Conservation (phyloP, 2,329 filamentous ascomycete genomes). For the Apiospora arundinis region DNA sequence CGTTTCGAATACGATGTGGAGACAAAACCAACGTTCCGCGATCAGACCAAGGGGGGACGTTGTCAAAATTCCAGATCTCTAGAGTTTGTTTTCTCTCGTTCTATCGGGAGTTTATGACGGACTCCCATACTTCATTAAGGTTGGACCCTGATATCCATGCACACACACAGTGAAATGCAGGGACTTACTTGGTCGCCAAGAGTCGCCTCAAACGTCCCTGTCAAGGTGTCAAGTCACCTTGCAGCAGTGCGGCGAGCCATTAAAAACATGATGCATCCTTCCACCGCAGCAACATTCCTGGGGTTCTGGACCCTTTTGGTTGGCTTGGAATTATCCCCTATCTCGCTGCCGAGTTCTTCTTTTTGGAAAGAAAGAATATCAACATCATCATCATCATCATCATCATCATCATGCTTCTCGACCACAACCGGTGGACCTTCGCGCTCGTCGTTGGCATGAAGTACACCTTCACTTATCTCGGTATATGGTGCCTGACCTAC, state of each 20-base stretch:
- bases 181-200: neutral
- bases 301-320: neutral
- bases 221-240: neutral
- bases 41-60: neutral
- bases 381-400: neutral
- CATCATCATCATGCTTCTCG: conserved; percentile 20
- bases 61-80: neutral
- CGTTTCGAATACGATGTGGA: conserved; percentile 3
- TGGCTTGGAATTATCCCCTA: neutral
- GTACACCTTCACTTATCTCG: conserved; percentile 19
- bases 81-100: neutral
- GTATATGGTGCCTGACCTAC: conserved; percentile 29
- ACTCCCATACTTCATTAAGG: neutral
- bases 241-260: neutral
- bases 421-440: conserved; percentile 20
- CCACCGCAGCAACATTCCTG: neutral
- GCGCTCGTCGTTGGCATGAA: neutral
- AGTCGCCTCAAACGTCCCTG: neutral
- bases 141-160: neutral
- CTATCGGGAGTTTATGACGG: neutral
- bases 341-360: neutral
- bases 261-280: neutral
- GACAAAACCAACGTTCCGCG: neutral
- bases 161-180: too few relatives aligned
- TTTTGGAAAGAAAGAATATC: neutral